Evolutionary conservation across 352 stramenopile genomes (phyloP).

Genomic region (Phytophthora vignae): DNA sequence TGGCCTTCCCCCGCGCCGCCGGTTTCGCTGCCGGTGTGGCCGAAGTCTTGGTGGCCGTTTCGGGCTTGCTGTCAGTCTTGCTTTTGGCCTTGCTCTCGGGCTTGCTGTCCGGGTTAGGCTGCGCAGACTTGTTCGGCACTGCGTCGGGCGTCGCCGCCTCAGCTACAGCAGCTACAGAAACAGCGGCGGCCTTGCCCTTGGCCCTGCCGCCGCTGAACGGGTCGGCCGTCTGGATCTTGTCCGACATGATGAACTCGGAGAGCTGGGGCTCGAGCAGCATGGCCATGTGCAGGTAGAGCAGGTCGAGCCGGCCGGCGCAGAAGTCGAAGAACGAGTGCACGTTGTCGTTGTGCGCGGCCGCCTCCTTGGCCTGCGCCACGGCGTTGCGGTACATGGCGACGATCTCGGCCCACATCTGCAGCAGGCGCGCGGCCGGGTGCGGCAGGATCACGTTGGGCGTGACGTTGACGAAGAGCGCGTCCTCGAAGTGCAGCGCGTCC

Average conservation of each 20-base stretch:
- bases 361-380: slow-evolving; percentile 42
- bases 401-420: slow-evolving; percentile 76
- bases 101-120: background rate
- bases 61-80: background rate
- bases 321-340: slow-evolving; percentile 67
- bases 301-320: slow-evolving; percentile 61
- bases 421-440: slow-evolving; percentile 55
- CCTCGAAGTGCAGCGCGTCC: slow-evolving; percentile 68
- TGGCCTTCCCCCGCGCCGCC: background rate
- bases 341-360: slow-evolving; percentile 28
- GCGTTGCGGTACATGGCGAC: slow-evolving; percentile 58
- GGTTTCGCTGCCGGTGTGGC: background rate
- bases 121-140: background rate
- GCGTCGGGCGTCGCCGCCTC: background rate
- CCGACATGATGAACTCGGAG: slow-evolving; percentile 52
- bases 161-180: background rate
- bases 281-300: slow-evolving; percentile 77
- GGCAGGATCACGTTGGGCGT: slow-evolving; percentile 52
- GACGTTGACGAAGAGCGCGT: slow-evolving; percentile 66
- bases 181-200: slow-evolving; percentile 5
- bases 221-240: slow-evolving; percentile 30
- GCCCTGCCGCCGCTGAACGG: slow-evolving; percentile 21
- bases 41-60: slow-evolving; percentile 1
- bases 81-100: background rate
- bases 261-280: slow-evolving; percentile 64